Conservation (phyloP, 2,329 filamentous ascomycete species). For the Diaporthe sp. region DNA sequence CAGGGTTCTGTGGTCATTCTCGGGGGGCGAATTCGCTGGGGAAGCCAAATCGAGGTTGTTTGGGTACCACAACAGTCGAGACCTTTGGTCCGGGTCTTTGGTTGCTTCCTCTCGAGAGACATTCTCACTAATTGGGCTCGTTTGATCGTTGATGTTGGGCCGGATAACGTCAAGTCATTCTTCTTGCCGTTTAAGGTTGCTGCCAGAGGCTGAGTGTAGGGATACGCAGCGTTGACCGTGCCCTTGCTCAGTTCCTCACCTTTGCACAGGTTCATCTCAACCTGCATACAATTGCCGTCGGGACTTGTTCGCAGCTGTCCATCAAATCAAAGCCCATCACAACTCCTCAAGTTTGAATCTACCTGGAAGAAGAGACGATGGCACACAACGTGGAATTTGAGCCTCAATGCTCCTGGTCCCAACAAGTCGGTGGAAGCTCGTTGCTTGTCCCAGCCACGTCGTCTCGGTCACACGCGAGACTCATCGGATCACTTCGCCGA, state of each 20-base stretch:
- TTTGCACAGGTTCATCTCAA: neutral
- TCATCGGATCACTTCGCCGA: neutral
- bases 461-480: conserved; percentile 7
- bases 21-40: conserved; percentile 32
- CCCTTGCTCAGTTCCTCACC: too few species aligned
- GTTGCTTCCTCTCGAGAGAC: conserved; percentile 21
- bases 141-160: conserved; percentile 18
- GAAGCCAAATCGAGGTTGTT: conserved; percentile 27
- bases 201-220: neutral
- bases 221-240: neutral
- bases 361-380: neutral
- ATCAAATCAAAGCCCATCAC: neutral
- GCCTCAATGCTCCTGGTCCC: conserved; percentile 5
- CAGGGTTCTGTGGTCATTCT: conserved; percentile 23
- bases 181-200: neutral
- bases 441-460: conserved; percentile 26
- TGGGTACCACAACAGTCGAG: conserved; percentile 32
- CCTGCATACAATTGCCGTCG: neutral
- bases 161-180: neutral
- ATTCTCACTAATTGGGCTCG: neutral
- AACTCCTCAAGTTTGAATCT: neutral
- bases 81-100: conserved; percentile 14
- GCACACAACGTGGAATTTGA: neutral
- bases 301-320: neutral
- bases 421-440: conserved; percentile 16